These are phyloP conservation scores for Candida odintsovae DNA, from an alignment of 805 yeast species.

Conservation along the genomic window DNA sequence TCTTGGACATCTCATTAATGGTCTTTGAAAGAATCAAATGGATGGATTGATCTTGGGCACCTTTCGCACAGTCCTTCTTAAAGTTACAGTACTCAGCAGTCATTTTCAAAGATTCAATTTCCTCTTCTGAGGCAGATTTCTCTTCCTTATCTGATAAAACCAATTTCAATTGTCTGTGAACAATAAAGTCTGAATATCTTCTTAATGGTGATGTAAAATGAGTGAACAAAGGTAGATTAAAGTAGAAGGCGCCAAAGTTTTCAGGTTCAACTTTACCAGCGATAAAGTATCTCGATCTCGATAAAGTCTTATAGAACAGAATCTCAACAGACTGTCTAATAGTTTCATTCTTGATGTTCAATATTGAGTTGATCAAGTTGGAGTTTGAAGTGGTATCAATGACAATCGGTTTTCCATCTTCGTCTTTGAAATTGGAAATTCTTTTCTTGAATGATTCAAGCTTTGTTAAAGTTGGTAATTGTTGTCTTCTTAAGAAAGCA, in stretches of 20 bases:
- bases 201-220: constrained; percentile 92
- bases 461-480: constrained; percentile 76
- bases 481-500: constrained; percentile 83
- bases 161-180: constrained; percentile 83
- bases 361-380: constrained; percentile 64
- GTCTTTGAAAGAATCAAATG: constrained; percentile 82
- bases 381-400: constrained; percentile 74
- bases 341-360: constrained; percentile 53
- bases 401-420: constrained; percentile 11
- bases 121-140: constrained; percentile 40
- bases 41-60: constrained; percentile 92
- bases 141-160: constrained; percentile 35
- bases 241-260: constrained; percentile 70
- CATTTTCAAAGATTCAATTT: constrained; percentile 66
- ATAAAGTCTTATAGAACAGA: constrained; percentile 71
- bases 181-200: constrained; percentile 88
- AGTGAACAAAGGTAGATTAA: constrained; percentile 80
- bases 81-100: constrained; percentile 91
- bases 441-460: constrained; percentile 74
- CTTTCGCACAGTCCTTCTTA: constrained; percentile 89
- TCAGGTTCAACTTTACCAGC: constrained; percentile 86
- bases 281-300: constrained; percentile 79
- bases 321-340: constrained; percentile 74
- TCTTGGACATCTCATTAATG: constrained; percentile 63
- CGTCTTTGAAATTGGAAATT: constrained; percentile 57